phyloP scores from a whole-genome alignment of 495 filamentous ascomycete species.

The Penicillium manginii region DNA sequence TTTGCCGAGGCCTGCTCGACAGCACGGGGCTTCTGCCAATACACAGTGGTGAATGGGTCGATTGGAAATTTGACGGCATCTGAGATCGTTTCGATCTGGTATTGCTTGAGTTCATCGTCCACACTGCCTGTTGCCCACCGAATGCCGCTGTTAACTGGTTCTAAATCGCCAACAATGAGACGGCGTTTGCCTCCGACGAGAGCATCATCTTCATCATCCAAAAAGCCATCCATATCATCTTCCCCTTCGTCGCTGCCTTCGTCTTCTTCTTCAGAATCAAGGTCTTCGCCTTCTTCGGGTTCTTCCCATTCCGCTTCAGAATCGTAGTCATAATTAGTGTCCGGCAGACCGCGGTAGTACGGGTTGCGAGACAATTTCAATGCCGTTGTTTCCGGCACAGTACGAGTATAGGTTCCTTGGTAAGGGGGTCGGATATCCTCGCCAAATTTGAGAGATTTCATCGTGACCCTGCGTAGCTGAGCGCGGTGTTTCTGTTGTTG shows the following conservation, averaged over 20 bases:
- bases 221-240: conserved; percentile 58
- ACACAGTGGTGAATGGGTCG: conserved; percentile 80
- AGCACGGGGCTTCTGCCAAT: conserved; percentile 65
- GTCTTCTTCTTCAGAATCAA: conserved; percentile 80
- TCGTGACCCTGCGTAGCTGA: conserved; percentile 63
- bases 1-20: conserved; percentile 15
- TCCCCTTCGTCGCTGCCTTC: conserved; percentile 55
- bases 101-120: conserved; percentile 51
- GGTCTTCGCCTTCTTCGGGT: conserved; percentile 77
- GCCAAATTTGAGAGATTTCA: conserved; percentile 80
- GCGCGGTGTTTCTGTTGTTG: conserved; percentile 41
- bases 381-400: conserved; percentile 51
- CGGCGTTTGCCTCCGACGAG: conserved; percentile 46
- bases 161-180: conserved; percentile 66
- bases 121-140: conserved; percentile 72
- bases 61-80: conserved; percentile 61
- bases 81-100: conserved; percentile 73
- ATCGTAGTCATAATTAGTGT: conserved; percentile 91
- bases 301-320: conserved; percentile 96
- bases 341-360: conserved; percentile 60
- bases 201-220: conserved; percentile 56
- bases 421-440: conserved; percentile 94
- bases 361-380: conserved; percentile 71
- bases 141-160: conserved; percentile 75
- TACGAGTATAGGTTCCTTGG: conserved; percentile 76